Evolutionary conservation across 495 filamentous ascomycete genomes (phyloP).

Genomic region (Cercophora scortea): DNA sequence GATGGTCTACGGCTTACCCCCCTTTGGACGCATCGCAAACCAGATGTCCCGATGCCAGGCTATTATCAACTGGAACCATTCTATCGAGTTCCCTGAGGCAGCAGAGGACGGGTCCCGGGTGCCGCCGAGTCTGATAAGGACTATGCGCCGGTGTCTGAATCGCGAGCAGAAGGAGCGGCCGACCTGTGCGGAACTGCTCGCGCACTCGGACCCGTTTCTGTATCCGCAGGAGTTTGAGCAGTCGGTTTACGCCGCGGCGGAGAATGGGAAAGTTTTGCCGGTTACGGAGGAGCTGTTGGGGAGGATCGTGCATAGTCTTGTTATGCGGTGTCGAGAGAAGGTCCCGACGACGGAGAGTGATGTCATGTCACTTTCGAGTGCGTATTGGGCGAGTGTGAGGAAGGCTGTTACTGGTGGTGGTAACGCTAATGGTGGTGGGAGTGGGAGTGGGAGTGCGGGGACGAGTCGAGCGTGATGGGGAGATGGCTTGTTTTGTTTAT

Average conservation of each 20-base stretch:
- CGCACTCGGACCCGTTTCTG: conserved; percentile 67
- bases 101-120: conserved; percentile 69
- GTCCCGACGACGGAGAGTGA: conserved; percentile 66
- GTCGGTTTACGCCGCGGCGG: conserved; percentile 26
- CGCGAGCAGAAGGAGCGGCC: conserved; percentile 71
- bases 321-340: conserved; percentile 61
- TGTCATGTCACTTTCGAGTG: conserved; percentile 57
- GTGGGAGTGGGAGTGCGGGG: background rate
- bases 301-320: conserved; percentile 68
- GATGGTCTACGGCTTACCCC: conserved; percentile 89
- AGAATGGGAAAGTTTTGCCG: conserved; percentile 53
- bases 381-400: conserved; percentile 47
- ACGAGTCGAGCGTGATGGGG: background rate
- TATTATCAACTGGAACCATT: conserved; percentile 80
- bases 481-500: background rate
- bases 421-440: conserved; percentile 4
- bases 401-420: conserved; percentile 21
- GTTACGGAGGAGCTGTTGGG: conserved; percentile 71
- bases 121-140: conserved; percentile 60
- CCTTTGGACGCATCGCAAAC: conserved; percentile 85
- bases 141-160: conserved; percentile 70
- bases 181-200: conserved; percentile 67
- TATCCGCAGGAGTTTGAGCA: conserved; percentile 57
- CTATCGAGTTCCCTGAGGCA: conserved; percentile 69
- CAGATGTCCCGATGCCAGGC: conserved; percentile 67